These are phyloP conservation scores for Pichia cabralensis DNA, from an alignment of 805 yeast genomes.

Conservation along the genomic window DNA sequence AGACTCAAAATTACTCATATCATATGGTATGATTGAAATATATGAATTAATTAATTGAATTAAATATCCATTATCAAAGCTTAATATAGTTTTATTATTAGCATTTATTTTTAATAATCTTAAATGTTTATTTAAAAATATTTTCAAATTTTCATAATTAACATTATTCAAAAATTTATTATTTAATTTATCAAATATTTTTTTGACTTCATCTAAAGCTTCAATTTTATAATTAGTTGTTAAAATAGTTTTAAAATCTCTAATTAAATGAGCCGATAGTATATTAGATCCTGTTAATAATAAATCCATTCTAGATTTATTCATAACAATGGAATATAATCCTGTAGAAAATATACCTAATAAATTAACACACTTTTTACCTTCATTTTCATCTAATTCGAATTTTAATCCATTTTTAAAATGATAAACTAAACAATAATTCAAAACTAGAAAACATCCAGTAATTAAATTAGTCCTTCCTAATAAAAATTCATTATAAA, in stretches of 20 bases:
- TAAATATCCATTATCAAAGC: constrained; percentile 7
- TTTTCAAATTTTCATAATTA: constrained; percentile 8
- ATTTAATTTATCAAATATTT: constrained; percentile 2
- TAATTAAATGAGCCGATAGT: constrained; percentile 2
- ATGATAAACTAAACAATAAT: constrained; percentile 8
- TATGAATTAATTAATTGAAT: constrained; percentile 8
- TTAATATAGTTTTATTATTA: constrained; percentile 1
- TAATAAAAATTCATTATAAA: constrained; percentile 1
- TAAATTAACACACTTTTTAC: constrained; percentile 3
- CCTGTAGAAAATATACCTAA: constrained; percentile 11
- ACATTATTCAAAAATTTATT: constrained; percentile 1
- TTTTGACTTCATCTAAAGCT: constrained; percentile 4
- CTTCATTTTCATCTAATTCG: constrained; percentile 3
- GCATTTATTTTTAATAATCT: not conserved
- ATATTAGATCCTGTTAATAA: not conserved
- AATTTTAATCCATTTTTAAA: constrained; percentile 6
- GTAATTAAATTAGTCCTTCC: not conserved
- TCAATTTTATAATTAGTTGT: not conserved
- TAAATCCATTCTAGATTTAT: not conserved
- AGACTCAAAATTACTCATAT: constrained; percentile 6
- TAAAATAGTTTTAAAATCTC: constrained; percentile 4
- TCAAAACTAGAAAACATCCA: constrained; percentile 4
- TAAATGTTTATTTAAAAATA: constrained; percentile 3
- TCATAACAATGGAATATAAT: constrained; percentile 7
- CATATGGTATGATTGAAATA: constrained; percentile 8